phyloP scores from a whole-genome alignment of 345 rosid species.

The Syzygium grande region DNA sequence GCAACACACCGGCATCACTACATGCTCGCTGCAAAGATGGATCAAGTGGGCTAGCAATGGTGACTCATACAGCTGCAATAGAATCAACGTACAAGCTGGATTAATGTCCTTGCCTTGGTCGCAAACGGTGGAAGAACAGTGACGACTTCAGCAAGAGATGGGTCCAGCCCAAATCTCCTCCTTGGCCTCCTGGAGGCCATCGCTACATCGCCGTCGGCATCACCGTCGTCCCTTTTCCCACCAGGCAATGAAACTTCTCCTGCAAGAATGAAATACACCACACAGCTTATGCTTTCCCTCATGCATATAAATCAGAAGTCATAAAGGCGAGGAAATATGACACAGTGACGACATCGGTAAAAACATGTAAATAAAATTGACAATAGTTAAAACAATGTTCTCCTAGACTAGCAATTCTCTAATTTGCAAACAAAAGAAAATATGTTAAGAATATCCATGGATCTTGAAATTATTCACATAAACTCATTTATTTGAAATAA shows the following conservation, averaged over 20 bases:
- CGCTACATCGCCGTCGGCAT: slow-evolving; percentile 14
- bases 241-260: slow-evolving; percentile 43
- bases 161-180: slow-evolving; percentile 39
- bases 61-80: background rate
- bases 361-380: too few species aligned
- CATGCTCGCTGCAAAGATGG: accelerated
- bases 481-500: too few species aligned
- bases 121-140: slow-evolving; percentile 21
- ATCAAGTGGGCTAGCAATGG: accelerated
- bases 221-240: slow-evolving; percentile 32
- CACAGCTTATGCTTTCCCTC: background rate
- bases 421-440: too few species aligned
- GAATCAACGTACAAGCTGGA: background rate
- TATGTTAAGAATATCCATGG: background rate
- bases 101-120: slow-evolving; percentile 8
- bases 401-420: background rate
- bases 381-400: background rate
- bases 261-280: background rate
- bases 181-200: slow-evolving; percentile 36
- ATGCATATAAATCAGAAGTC: background rate
- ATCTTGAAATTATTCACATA: background rate
- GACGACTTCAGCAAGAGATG: slow-evolving; percentile 34
- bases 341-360: too few species aligned
- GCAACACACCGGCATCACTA: too few species aligned
- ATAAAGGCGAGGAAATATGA: background rate